Conservation (phyloP, 305 asterid species). For the Solanum hybrid region DNA sequence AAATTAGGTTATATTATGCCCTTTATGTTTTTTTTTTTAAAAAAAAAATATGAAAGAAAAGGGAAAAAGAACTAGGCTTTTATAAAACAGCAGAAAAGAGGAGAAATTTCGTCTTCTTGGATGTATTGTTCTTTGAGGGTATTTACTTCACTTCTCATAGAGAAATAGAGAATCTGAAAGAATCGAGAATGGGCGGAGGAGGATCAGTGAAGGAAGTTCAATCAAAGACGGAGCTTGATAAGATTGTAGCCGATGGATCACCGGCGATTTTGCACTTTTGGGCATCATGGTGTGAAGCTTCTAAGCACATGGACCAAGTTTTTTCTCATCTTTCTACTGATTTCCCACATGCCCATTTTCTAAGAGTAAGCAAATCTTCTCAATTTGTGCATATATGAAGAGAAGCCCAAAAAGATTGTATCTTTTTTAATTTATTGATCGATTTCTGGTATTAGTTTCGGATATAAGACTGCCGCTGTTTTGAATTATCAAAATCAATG, state of each 20-base stretch:
- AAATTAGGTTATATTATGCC: not conserved
- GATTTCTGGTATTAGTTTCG: not conserved
- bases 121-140: not conserved
- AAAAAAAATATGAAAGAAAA: not conserved
- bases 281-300: constrained; percentile 99
- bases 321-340: constrained; percentile 90
- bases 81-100: not conserved
- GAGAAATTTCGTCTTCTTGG: not conserved
- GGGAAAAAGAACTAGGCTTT: not conserved
- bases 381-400: not conserved
- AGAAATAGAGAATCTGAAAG: constrained; percentile 10
- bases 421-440: not conserved
- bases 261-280: constrained; percentile 80
- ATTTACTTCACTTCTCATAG: not conserved
- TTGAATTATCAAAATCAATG: not conserved
- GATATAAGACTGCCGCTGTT: not conserved
- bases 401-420: not conserved
- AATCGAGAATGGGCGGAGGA: constrained; percentile 47
- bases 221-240: constrained; percentile 72
- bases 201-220: constrained; percentile 76
- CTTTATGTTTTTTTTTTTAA: not conserved
- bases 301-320: constrained; percentile 99
- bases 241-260: constrained; percentile 28
- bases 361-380: constrained; percentile 34
- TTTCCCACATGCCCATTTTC: constrained; percentile 85